Base-by-base conservation (phyloP, 2,329 filamentous ascomycete genomes). In the Raffaelea albimanens region DNA sequence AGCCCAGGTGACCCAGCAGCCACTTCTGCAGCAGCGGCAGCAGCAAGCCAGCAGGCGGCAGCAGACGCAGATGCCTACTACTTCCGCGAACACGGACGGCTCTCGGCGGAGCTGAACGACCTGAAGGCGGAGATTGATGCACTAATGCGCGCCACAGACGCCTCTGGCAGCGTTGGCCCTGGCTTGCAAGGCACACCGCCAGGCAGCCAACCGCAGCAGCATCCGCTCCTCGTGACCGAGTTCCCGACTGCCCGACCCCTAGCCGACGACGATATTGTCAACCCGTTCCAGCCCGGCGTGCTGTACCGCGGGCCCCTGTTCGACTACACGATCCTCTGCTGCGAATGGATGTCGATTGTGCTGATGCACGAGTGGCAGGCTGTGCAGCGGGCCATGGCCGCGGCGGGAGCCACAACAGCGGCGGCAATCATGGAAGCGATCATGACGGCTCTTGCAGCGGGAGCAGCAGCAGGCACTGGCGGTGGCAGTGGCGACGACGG, bases 341-440 rank as follows among this genome's bases (percentile, higher is more conserved):
- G 88, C 50, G n/a, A n/a, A n/a, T n/a, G n/a, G n/a, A n/a, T n/a
- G n/a, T n/a, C n/a, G n/a, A n/a, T n/a, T n/a, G n/a, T n/a, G n/a
- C n/a, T n/a, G n/a, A n/a, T 95, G 83, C 88, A 88, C 64, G 80
- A 81, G 54, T 82, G 84, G 55, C 86, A 93, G 57, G 77, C 82
- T 2, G 75, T 72, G 3, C 51, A 53, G 36, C 40, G 53, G 2
- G 68, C 68, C 20, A 36, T 19, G 19, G 18, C 40, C 14, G 38
- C 18, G 5, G 44, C 22, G 5, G 40, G 20, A 19, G 22, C 33
- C 34, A 40, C n/a, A 16, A 48, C 43, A 40, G 43, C 45, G 5
- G 31, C 33, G 11, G 25, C 19, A 9, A 31, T 16, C 22, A 14
- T 21, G 41, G 22, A 29, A n/a, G 41, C 19, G 33, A 36, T 29